A percentile compares a stretch with the other conserved stretches of the same genome.
These are phyloP conservation scores for Pyrenochaeta sp. DNA, from an alignment of 2,329 filamentous ascomycete genomes.

Conservation along the genomic window DNA sequence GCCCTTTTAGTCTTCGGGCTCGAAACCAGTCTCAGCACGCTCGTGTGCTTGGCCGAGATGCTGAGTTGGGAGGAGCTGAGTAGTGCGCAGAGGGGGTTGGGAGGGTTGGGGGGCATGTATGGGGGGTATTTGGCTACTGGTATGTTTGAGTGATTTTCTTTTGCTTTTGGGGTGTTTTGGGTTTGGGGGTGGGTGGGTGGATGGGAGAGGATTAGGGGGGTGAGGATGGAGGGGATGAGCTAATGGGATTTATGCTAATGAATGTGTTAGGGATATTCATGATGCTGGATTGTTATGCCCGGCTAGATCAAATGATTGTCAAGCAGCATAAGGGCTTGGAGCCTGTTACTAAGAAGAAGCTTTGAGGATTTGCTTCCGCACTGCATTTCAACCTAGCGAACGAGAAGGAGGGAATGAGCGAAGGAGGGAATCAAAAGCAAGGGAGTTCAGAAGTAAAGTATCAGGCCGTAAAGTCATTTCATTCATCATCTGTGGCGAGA, in stretches of 20 bases:
- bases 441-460: too few species aligned
- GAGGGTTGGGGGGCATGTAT: slow-evolving; percentile 47
- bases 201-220: not conserved
- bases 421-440: too few species aligned
- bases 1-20: slow-evolving; percentile 67
- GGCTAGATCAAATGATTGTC: slow-evolving; percentile 38
- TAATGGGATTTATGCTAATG: not conserved
- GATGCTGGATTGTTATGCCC: slow-evolving; percentile 44
- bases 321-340: slow-evolving; percentile 28
- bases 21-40: slow-evolving; percentile 67
- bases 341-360: slow-evolving; percentile 40
- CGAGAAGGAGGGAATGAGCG: too few species aligned
- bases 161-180: slow-evolving; percentile 1
- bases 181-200: not conserved
- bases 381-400: too few species aligned
- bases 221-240: not conserved
- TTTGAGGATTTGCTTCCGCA: slow-evolving; percentile 23
- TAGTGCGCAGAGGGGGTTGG: slow-evolving; percentile 32
- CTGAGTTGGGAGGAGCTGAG: slow-evolving; percentile 58
- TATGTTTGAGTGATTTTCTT: slow-evolving; percentile 19
- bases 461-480: too few species aligned
- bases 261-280: slow-evolving; percentile 39
- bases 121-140: slow-evolving; percentile 46
- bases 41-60: slow-evolving; percentile 69
- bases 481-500: too few species aligned